Evolutionary conservation across 106 monocot genomes (phyloP).

Genomic region (Platanthera guangdongensis): DNA sequence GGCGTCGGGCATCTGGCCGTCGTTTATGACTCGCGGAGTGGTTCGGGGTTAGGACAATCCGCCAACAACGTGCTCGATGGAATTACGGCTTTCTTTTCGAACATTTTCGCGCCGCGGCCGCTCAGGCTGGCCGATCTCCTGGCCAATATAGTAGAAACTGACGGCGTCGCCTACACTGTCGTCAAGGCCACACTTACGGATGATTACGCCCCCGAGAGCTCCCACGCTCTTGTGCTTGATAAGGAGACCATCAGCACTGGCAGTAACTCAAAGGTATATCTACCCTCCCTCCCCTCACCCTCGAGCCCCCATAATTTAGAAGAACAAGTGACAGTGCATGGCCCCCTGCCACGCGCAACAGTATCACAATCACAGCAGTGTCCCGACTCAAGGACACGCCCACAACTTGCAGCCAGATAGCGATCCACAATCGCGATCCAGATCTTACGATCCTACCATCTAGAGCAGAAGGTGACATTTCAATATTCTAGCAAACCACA

Average conservation of each 20-base stretch:
- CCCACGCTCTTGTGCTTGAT: slow-evolving; percentile 30
- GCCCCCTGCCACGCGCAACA: too few relatives aligned
- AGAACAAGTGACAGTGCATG: too few relatives aligned
- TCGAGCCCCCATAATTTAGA: too few relatives aligned
- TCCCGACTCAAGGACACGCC: too few relatives aligned
- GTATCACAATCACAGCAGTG: too few relatives aligned
- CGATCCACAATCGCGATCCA: too few relatives aligned
- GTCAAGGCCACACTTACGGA: slow-evolving; percentile 62
- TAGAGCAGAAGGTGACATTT: too few relatives aligned
- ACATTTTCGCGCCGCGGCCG: slow-evolving; percentile 42
- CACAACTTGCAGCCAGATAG: too few relatives aligned
- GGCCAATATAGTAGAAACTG: slow-evolving; percentile 51
- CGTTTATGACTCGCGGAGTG: slow-evolving; percentile 36
- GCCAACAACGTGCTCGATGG: slow-evolving; percentile 85
- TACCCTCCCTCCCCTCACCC: background rate
- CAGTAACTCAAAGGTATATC: slow-evolving; percentile 27
- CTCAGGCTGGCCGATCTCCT: slow-evolving; percentile 58
- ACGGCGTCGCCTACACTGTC: slow-evolving; percentile 61
- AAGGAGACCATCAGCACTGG: slow-evolving; percentile 33
- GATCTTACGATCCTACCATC: too few relatives aligned
- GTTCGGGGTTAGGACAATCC: slow-evolving; percentile 4
- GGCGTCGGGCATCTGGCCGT: slow-evolving; percentile 58
- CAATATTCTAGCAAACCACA: too few relatives aligned
- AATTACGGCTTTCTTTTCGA: slow-evolving; percentile 66
- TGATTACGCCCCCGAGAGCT: slow-evolving; percentile 33